These are phyloP conservation scores for Mastigamoeba balamuthi DNA, from an alignment of 78 protist genomes.

Conservation along the genomic window DNA sequence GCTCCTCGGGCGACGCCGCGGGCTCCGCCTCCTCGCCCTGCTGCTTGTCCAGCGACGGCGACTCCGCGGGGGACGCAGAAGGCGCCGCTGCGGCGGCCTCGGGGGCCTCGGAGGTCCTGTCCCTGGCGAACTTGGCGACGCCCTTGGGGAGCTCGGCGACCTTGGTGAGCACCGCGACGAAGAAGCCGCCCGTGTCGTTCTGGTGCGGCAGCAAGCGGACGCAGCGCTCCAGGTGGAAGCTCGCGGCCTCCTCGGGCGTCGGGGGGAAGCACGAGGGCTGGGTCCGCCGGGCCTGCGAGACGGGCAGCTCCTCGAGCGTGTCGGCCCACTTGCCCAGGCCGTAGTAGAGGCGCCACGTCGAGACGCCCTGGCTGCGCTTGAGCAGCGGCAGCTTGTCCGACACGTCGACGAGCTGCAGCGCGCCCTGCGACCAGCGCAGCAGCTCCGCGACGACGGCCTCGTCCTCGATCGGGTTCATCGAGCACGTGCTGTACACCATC, in stretches of 20 bases:
- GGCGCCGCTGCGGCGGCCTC: not conserved
- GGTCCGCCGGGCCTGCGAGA: not conserved
- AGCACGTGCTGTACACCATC: slow-evolving; percentile 96
- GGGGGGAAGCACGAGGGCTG: slow-evolving; percentile 51
- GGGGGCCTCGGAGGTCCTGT: not conserved
- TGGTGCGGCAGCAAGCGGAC: slow-evolving; percentile 90
- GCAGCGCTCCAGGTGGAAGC: slow-evolving; percentile 44
- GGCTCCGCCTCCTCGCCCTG: not conserved
- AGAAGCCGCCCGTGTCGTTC: slow-evolving; percentile 95
- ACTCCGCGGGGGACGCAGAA: not conserved
- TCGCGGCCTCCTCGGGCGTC: slow-evolving; percentile 26
- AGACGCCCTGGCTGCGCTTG: slow-evolving; percentile 51
- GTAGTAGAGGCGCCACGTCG: slow-evolving; percentile 55
- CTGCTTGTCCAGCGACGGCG: not conserved
- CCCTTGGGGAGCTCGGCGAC: slow-evolving; percentile 46
- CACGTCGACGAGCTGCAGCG: slow-evolving; percentile 64
- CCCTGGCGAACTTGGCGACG: too few relatives aligned
- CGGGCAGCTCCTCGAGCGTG: slow-evolving; percentile 1
- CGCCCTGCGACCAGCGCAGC: slow-evolving; percentile 32
- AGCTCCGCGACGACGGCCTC: slow-evolving; percentile 92
- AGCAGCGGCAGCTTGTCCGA: slow-evolving; percentile 41
- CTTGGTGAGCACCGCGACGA: slow-evolving; percentile 84
- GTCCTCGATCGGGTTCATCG: slow-evolving; percentile 93
- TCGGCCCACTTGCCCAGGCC: slow-evolving; percentile 5
- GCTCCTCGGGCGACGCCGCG: not conserved